A percentile compares a stretch with the other conserved stretches of the same genome.
Conservation (phyloP, 2,329 filamentous ascomycete species). For the Lachnellula cervina region DNA sequence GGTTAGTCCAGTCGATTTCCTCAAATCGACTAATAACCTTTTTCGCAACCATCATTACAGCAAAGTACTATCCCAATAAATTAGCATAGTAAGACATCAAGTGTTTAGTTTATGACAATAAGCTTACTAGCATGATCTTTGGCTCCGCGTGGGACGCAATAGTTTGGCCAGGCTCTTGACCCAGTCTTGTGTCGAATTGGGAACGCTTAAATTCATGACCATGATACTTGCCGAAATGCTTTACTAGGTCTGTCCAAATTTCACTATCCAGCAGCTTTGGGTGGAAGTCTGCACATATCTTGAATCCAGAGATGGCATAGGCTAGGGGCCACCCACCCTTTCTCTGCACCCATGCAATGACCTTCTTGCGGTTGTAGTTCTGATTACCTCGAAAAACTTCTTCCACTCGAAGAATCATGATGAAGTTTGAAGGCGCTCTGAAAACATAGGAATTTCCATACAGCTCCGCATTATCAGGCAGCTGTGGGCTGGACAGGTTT, state of each 20-base stretch:
- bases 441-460: neutral
- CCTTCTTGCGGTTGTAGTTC: neutral
- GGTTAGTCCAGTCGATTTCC: no score
- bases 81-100: no score
- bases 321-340: neutral
- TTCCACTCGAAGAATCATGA: neutral
- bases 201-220: neutral
- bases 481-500: neutral
- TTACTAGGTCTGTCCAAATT: neutral
- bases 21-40: no score
- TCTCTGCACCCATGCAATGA: neutral
- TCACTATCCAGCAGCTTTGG: neutral
- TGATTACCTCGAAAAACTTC: neutral
- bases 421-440: neutral
- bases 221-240: neutral
- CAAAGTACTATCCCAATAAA: no score
- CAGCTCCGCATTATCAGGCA: neutral
- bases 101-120: no score
- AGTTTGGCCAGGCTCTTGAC: neutral
- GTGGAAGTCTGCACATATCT: neutral
- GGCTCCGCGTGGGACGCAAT: neutral
- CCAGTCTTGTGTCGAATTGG: neutral
- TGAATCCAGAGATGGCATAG: neutral
- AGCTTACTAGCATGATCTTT: neutral
- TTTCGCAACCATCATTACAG: no score